Base-by-base conservation (phyloP, 768 basidiomycete genomes). In the Lentinula raphanica region DNA sequence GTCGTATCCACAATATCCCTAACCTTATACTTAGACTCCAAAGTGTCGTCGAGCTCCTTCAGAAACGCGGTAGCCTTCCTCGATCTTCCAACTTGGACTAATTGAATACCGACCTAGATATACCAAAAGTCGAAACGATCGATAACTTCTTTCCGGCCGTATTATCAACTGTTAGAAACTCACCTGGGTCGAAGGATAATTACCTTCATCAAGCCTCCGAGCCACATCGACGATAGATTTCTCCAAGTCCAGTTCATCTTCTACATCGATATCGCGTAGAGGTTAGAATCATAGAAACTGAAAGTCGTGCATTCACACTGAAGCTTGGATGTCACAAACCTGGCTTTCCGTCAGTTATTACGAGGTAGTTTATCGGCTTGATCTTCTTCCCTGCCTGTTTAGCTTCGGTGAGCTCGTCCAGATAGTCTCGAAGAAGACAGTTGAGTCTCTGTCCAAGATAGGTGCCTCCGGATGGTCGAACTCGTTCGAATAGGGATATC, bases 1-100 rank as follows among this genome's bases (percentile, higher is more conserved):
- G n/a, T n/a, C n/a, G n/a, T n/a, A 63, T 89, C 88, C 0, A 90
- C 85, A 23, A 89, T 89, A 64, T 90, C 88, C 76, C 84, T 74
- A 17, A 84, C 71, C 23, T 69, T 66, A 63, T 80, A 69, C 5
- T 58, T 70, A 2, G 59, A 61, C 12, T 74, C 63, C 35, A 90
- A 69, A 11, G 74, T 79, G 62, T 88, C 79, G 62, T 90, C 89
- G 12, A 90, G 72, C 55, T 79, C 71, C 56, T 74, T 67, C 45
- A 83, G 73, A 63, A 67, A 86, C 63, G 69, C 71, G 2, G 75
- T 62, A 45, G 84, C 73, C 59, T 66, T 46, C 50, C 63, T 35
- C 58, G 66, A 63, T 66, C 68, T 60, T 80, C 88, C 88, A 35
- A 91, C 81, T 67, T 90, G 89, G 1, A 91, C 79, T 51, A 91